Conservation (phyloP, 768 basidiomycete genomes). For the Dentipellis fragilis region DNA sequence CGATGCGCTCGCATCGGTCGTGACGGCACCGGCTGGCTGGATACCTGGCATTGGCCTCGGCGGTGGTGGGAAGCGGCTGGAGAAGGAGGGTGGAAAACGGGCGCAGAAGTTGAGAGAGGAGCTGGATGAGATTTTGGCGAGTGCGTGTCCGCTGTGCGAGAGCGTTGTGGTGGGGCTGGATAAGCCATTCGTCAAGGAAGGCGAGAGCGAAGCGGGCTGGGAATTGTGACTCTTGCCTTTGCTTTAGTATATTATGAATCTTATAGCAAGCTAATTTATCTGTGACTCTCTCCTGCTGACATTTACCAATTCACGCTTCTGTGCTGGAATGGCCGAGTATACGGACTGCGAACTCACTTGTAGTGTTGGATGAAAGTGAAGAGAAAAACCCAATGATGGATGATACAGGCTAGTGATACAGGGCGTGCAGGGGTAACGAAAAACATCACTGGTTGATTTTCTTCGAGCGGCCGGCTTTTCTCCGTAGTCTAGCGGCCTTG, state of each 20-base stretch:
- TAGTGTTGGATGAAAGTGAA: too few relatives aligned
- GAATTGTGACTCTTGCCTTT: constrained; percentile 32
- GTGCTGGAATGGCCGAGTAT: too few relatives aligned
- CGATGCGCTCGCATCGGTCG: constrained; percentile 80
- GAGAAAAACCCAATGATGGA: too few relatives aligned
- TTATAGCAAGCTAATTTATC: too few relatives aligned
- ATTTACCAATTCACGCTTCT: too few relatives aligned
- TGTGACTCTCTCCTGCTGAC: too few relatives aligned
- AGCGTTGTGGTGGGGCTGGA: constrained; percentile 79
- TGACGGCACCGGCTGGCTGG: constrained; percentile 65
- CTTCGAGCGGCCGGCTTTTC: constrained; percentile 67
- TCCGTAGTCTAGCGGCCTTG: constrained; percentile 63
- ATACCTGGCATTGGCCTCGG: constrained; percentile 52
- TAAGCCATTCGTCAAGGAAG: constrained; percentile 73
- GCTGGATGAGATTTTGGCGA: constrained; percentile 82
- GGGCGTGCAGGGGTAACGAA: too few relatives aligned
- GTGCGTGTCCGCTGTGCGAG: constrained; percentile 90
- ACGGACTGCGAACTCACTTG: too few relatives aligned
- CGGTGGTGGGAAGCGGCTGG: constrained; percentile 35
- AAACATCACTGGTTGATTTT: constrained; percentile 64
- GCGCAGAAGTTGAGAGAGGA: constrained; percentile 69
- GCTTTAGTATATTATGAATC: too few relatives aligned
- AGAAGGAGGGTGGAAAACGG: constrained; percentile 47
- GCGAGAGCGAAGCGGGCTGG: constrained; percentile 75
- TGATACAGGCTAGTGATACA: too few relatives aligned